phyloP scores from a whole-genome alignment of 345 rosid species.

The Bretschneidera sinensis region DNA sequence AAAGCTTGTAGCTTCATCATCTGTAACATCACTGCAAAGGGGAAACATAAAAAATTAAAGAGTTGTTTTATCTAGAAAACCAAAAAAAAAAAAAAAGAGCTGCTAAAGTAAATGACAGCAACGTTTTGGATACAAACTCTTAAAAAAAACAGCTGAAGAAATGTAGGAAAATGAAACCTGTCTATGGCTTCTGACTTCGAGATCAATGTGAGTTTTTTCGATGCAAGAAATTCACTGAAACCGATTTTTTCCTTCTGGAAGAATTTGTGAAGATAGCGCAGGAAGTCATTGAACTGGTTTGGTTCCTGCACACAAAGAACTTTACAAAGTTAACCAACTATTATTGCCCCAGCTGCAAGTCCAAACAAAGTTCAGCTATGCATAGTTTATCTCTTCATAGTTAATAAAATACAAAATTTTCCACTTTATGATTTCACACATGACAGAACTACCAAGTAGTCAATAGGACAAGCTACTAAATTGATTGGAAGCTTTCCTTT shows the following conservation, averaged over 20 bases:
- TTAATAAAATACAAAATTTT: no score
- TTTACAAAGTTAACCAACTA: neutral
- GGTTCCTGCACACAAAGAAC: slow-evolving; percentile 62
- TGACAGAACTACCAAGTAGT: no score
- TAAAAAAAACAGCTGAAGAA: neutral
- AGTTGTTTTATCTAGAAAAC: slow-evolving; percentile 5
- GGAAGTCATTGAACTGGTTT: slow-evolving; percentile 62
- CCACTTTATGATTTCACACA: no score
- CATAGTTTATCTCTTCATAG: no score
- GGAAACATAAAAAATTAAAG: neutral
- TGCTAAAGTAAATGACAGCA: no score
- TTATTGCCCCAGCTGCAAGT: no score
- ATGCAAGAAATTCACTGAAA: slow-evolving; percentile 44
- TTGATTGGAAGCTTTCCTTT: neutral
- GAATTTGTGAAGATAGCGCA: slow-evolving; percentile 32
- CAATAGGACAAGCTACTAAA: no score
- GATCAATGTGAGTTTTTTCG: slow-evolving; percentile 50
- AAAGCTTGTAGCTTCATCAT: slow-evolving; percentile 53
- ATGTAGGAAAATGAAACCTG: slow-evolving; percentile 44
- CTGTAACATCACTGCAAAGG: slow-evolving; percentile 53
- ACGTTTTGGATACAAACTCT: no score
- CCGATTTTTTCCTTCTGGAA: slow-evolving; percentile 32
- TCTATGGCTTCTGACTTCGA: slow-evolving; percentile 77
- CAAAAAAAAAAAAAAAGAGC: neutral
- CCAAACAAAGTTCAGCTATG: no score